Evolutionary conservation across 2,329 filamentous ascomycete species (phyloP).

Genomic region (Neofusicoccum sp.): DNA sequence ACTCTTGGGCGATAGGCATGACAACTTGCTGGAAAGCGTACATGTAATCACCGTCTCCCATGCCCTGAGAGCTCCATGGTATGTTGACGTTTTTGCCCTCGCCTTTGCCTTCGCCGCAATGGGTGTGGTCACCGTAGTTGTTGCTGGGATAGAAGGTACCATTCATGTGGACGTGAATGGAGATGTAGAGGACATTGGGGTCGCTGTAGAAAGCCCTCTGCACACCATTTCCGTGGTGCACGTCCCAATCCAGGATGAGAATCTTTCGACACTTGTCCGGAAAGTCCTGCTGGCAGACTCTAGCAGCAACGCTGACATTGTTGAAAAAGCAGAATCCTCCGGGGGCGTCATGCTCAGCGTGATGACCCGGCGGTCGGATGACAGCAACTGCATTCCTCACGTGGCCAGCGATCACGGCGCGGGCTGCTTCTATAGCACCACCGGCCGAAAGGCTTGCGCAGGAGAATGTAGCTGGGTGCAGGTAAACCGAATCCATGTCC

Average conservation of each 20-base stretch:
- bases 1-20: constrained; percentile 94
- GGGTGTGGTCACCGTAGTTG: constrained; percentile 57
- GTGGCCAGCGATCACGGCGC: constrained; percentile 76
- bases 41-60: constrained; percentile 97
- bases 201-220: constrained; percentile 96
- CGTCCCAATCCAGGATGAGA: constrained; percentile 87
- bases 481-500: constrained; percentile 44
- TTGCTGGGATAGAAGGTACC: constrained; percentile 79
- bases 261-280: constrained; percentile 82
- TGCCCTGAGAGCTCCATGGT: constrained; percentile 66
- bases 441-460: constrained; percentile 83
- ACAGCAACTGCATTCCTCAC: constrained; percentile 96
- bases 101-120: constrained; percentile 58
- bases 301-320: constrained; percentile 91
- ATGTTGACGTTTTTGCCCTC: constrained; percentile 67
- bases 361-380: constrained; percentile 91
- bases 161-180: constrained; percentile 81
- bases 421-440: constrained; percentile 92
- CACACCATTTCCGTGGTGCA: constrained; percentile 82
- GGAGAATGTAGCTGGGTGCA: constrained; percentile 76
- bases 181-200: constrained; percentile 93
- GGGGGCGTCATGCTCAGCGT: constrained; percentile 79
- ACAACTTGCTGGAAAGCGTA: constrained; percentile 94
- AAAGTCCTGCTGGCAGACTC: constrained; percentile 78
- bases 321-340: constrained; percentile 99